A percentile compares a stretch with the other conserved stretches of the same genome.
Evolutionary conservation across 306 rosid genomes (phyloP).

Genomic region (Clitoria ternatea): DNA sequence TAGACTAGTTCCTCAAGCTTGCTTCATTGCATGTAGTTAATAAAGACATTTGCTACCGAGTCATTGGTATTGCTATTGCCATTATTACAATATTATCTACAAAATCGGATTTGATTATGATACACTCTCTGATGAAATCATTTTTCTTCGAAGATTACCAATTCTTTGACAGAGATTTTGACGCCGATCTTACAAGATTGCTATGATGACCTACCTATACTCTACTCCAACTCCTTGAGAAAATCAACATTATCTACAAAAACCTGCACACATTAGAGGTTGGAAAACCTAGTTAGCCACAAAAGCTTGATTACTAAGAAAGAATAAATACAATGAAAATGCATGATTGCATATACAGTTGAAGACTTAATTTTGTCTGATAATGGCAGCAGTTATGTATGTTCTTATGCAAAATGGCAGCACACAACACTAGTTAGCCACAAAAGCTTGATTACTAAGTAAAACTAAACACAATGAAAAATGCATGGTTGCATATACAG

Average conservation of each 20-base stretch:
- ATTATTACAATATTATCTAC: constrained; percentile 53
- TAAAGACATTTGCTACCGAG: constrained; percentile 20
- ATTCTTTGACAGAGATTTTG: constrained; percentile 30
- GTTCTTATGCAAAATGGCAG: background rate
- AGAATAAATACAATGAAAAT: constrained; percentile 3
- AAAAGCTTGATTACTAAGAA: constrained; percentile 17
- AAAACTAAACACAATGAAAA: constrained; percentile 2
- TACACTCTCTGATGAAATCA: constrained; percentile 29
- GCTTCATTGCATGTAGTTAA: constrained; percentile 22
- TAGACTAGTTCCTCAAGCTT: constrained; percentile 23
- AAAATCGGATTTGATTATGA: constrained; percentile 48
- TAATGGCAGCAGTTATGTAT: background rate
- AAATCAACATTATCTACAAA: constrained; percentile 96
- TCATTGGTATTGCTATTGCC: constrained; percentile 20
- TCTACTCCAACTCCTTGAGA: constrained; percentile 87
- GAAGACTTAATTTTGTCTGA: background rate
- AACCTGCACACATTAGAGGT: constrained; percentile 53
- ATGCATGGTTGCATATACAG: constrained; percentile 1
- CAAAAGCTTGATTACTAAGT: constrained; percentile 14
- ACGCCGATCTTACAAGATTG: constrained; percentile 20
- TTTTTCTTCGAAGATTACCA: constrained; percentile 24
- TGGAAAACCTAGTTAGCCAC: constrained; percentile 11
- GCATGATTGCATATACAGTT: constrained; percentile 3
- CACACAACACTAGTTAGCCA: constrained; percentile 15
- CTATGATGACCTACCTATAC: constrained; percentile 13